Evolutionary conservation across 2,329 filamentous ascomycete genomes (phyloP).

Genomic region (Colletotrichum spaethianum): DNA sequence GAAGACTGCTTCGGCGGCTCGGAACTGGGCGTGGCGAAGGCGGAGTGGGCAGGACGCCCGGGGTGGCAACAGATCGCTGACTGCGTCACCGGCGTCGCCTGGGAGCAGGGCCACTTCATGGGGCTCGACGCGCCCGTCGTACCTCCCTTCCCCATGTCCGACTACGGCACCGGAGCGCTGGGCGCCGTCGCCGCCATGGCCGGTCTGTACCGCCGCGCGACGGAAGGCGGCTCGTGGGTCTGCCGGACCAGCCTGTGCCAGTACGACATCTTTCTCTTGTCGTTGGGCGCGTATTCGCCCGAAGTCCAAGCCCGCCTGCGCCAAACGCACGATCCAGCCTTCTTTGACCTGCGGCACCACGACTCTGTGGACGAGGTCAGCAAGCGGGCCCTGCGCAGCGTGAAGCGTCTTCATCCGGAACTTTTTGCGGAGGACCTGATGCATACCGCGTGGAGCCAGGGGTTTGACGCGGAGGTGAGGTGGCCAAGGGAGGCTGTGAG

Average conservation of each 20-base stretch:
- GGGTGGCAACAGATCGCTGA: slow-evolving; percentile 78
- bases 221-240: slow-evolving; percentile 51
- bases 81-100: slow-evolving; percentile 67
- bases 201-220: slow-evolving; percentile 51
- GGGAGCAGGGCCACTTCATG: slow-evolving; percentile 67
- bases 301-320: slow-evolving; percentile 63
- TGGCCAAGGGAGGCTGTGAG: slow-evolving; percentile 57
- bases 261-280: slow-evolving; percentile 54
- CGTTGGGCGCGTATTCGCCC: slow-evolving; percentile 62
- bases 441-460: slow-evolving; percentile 49
- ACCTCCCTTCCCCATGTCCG: slow-evolving; percentile 69
- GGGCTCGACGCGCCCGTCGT: slow-evolving; percentile 69
- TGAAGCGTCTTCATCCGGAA: slow-evolving; percentile 57
- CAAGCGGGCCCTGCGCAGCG: slow-evolving; percentile 65
- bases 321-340: slow-evolving; percentile 62
- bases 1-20: slow-evolving; percentile 76
- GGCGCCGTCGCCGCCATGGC: slow-evolving; percentile 52
- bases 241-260: slow-evolving; percentile 53
- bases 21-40: slow-evolving; percentile 51
- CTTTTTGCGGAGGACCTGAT: slow-evolving; percentile 50
- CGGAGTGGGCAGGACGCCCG: slow-evolving; percentile 69
- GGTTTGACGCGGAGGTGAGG: slow-evolving; percentile 51
- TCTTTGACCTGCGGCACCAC: slow-evolving; percentile 68
- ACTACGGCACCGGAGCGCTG: slow-evolving; percentile 54
- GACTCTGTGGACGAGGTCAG: slow-evolving; percentile 73